phyloP scores from a whole-genome alignment of 176 grass and related monocot genomes.

The Pontederia crassipes region DNA sequence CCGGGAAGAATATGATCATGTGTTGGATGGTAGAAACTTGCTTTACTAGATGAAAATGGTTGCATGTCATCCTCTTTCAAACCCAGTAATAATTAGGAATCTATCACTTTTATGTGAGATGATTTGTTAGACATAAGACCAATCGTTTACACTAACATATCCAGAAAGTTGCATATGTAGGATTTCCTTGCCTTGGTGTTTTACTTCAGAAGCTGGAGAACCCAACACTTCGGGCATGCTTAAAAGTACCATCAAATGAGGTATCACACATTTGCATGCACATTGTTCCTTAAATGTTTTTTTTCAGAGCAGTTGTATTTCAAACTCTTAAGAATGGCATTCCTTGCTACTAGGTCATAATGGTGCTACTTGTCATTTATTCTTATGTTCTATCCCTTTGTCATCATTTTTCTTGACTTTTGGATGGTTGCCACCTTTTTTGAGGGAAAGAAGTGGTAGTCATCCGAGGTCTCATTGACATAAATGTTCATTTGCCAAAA shows the following conservation, averaged over 20 bases:
- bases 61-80: neutral
- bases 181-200: conserved; percentile 96
- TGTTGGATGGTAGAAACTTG: too few relatives aligned
- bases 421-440: too few relatives aligned
- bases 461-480: too few relatives aligned
- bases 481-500: too few relatives aligned
- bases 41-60: too few relatives aligned
- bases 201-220: conserved; percentile 98
- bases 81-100: neutral
- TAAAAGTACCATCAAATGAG: conserved; percentile 88
- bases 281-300: conserved; percentile 10
- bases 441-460: too few relatives aligned
- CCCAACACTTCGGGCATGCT: conserved; percentile 68
- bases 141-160: neutral
- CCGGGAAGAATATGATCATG: too few relatives aligned
- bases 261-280: conserved; percentile 30
- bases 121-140: neutral
- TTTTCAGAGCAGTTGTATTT: neutral
- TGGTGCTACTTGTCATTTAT: too few relatives aligned
- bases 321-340: too few relatives aligned
- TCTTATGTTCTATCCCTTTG: too few relatives aligned
- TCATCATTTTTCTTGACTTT: too few relatives aligned
- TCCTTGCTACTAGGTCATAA: too few relatives aligned
- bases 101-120: neutral
- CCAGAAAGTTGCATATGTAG: conserved; percentile 22